Conservation (phyloP, 1,284 basidiomycete genomes). For the Inonotus obliquus region DNA sequence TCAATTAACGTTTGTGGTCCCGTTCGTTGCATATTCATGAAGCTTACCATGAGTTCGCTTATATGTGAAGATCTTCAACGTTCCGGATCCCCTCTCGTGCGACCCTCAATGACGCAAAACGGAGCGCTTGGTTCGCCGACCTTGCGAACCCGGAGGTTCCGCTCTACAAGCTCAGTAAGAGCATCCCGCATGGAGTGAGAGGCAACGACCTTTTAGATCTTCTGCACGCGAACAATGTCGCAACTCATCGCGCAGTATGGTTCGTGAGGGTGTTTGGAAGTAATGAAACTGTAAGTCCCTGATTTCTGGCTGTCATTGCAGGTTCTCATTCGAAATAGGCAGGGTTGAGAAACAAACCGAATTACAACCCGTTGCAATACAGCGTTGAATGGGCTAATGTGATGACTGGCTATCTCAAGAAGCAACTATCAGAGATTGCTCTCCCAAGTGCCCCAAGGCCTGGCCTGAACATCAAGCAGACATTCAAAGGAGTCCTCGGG, state of each 20-base stretch:
- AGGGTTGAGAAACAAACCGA: conserved; percentile 66
- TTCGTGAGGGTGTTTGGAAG: conserved; percentile 93
- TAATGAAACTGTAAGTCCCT: conserved; percentile 73
- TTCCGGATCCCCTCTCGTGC: conserved; percentile 87
- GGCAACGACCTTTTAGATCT: conserved; percentile 90
- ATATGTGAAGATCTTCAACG: conserved; percentile 51
- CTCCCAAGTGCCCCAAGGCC: conserved; percentile 74
- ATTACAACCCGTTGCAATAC: conserved; percentile 78
- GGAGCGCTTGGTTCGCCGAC: conserved; percentile 87
- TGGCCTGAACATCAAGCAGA: conserved; percentile 73
- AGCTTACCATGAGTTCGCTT: not conserved
- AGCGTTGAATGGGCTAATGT: conserved; percentile 88
- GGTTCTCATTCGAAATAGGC: conserved; percentile 37
- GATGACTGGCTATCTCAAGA: conserved; percentile 85
- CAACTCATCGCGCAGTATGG: conserved; percentile 89
- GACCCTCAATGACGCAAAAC: conserved; percentile 86
- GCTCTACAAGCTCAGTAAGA: conserved; percentile 81
- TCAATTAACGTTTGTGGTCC: conserved; percentile 52
- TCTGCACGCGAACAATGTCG: conserved; percentile 77
- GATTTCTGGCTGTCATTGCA: conserved; percentile 5
- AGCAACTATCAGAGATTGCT: conserved; percentile 81
- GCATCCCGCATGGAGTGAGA: conserved; percentile 90
- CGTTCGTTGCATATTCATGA: not conserved
- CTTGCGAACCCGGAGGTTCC: conserved; percentile 88
- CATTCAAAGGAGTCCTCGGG: conserved; percentile 71